Percentiles rank a stretch among this genome's conserved stretches.
Evolutionary conservation across 1,284 basidiomycete genomes (phyloP).

Genomic region (Leccinum subrobustum): DNA sequence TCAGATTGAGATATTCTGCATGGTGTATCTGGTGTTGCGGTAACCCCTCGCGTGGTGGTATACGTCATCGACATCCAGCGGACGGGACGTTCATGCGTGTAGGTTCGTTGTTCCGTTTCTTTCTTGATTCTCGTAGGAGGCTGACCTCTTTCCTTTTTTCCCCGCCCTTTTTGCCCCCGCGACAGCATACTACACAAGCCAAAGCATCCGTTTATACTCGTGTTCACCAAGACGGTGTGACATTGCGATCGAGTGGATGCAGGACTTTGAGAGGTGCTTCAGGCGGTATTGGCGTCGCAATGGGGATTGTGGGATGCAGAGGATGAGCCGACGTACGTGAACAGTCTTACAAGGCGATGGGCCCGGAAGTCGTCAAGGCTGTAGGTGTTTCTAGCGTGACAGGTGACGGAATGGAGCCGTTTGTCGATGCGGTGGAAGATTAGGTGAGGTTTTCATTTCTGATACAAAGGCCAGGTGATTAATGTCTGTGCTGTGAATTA

Average conservation of each 20-base stretch:
- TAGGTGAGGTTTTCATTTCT: conserved; percentile 48
- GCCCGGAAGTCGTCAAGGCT: conserved; percentile 55
- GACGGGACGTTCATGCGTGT: conserved; percentile 96
- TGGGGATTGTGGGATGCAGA: conserved; percentile 70
- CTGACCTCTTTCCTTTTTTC: background rate
- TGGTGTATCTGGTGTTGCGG: conserved; percentile 72
- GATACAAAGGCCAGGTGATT: conserved; percentile 7
- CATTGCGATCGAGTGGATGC: too few species aligned
- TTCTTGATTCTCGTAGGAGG: background rate
- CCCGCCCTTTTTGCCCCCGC: background rate
- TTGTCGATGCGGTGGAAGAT: conserved; percentile 84
- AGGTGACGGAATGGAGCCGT: conserved; percentile 87
- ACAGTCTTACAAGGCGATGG: conserved; percentile 87
- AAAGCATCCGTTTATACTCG: conserved; percentile 48
- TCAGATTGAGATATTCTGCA: too few species aligned
- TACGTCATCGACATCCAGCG: conserved; percentile 96
- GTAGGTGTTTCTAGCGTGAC: conserved; percentile 97
- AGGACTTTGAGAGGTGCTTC: conserved; percentile 48
- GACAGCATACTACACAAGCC: too few species aligned
- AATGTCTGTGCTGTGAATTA: conserved; percentile 31
- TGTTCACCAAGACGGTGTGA: too few species aligned
- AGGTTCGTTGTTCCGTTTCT: conserved; percentile 52
- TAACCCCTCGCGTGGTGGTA: conserved; percentile 84
- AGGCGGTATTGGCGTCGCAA: conserved; percentile 67
- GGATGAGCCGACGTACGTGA: conserved; percentile 96